Conservation (phyloP, 495 filamentous ascomycete genomes). For the Podospora australis region DNA sequence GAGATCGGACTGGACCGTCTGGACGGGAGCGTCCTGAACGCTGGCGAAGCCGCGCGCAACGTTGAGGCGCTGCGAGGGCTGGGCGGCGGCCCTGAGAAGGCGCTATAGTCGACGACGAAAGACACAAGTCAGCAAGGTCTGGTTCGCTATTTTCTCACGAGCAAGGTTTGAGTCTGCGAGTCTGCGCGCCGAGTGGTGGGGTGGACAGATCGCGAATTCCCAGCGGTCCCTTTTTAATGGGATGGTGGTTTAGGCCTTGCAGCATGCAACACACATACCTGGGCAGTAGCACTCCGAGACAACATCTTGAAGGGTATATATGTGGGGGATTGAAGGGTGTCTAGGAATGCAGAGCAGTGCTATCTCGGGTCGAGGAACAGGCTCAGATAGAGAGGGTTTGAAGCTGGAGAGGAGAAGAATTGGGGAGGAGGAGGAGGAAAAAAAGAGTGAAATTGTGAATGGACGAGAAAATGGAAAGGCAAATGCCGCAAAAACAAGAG, state of each 20-base stretch:
- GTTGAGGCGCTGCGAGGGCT: slow-evolving; percentile 38
- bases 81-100: slow-evolving; percentile 50
- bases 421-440: slow-evolving; percentile 6
- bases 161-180: too few relatives aligned
- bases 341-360: not conserved
- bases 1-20: slow-evolving; percentile 76
- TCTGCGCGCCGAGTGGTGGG: too few relatives aligned
- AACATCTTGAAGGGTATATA: slow-evolving; percentile 59
- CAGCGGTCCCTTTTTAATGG: too few relatives aligned
- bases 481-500: slow-evolving; percentile 31
- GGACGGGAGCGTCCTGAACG: slow-evolving; percentile 77
- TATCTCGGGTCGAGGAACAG: not conserved
- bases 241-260: too few relatives aligned
- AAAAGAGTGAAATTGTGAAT: not conserved
- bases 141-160: not conserved
- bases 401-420: not conserved
- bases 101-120: slow-evolving; percentile 34
- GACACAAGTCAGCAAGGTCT: slow-evolving; percentile 23
- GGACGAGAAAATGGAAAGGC: slow-evolving; percentile 11
- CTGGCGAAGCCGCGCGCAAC: slow-evolving; percentile 57
- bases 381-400: not conserved
- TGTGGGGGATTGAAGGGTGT: slow-evolving; percentile 15
- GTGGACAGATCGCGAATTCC: too few relatives aligned
- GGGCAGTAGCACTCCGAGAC: slow-evolving; percentile 50
- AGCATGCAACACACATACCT: slow-evolving; percentile 42